Percentiles rank a stretch among this genome's conserved stretches.
Evolutionary conservation across 2,329 filamentous ascomycete species (phyloP).

Genomic region (Plenodomus tracheiphilus): DNA sequence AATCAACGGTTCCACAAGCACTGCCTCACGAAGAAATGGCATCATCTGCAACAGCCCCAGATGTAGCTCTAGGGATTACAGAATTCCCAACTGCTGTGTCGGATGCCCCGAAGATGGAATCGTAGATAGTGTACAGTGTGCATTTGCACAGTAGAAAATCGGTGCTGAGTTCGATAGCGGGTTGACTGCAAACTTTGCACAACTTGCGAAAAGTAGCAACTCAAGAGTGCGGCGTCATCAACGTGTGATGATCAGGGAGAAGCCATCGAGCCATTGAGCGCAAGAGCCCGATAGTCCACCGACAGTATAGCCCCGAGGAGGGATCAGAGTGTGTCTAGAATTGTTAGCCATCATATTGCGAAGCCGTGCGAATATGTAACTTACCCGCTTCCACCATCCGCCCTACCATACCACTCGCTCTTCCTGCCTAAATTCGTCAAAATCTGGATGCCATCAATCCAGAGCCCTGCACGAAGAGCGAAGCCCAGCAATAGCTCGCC

Average conservation of each 20-base stretch:
- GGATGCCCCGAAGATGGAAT: not conserved
- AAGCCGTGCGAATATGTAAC: constrained; percentile 46
- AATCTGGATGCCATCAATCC: constrained; percentile 88
- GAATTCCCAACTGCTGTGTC: not conserved
- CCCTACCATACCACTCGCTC: constrained; percentile 83
- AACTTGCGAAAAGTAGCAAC: not conserved
- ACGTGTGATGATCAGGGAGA: constrained; percentile 77
- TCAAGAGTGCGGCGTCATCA: constrained; percentile 43
- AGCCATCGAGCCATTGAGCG: constrained; percentile 80
- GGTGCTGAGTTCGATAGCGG: not conserved
- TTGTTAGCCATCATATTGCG: constrained; percentile 23
- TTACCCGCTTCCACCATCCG: constrained; percentile 78
- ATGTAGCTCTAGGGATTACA: not conserved
- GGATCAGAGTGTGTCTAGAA: constrained; percentile 79
- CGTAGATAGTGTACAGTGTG: not conserved
- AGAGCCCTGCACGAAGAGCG: constrained; percentile 74
- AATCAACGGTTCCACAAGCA: constrained; percentile 1
- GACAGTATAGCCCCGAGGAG: constrained; percentile 84
- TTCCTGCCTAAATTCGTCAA: constrained; percentile 86
- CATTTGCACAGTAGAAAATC: not conserved
- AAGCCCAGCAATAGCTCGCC: constrained; percentile 91
- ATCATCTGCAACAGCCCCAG: not conserved
- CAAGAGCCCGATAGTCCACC: constrained; percentile 85
- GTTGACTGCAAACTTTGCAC: not conserved
- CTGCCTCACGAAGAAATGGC: not conserved